Conservation (phyloP, 2,329 filamentous ascomycete genomes). For the Colletotrichum cordylinicola region DNA sequence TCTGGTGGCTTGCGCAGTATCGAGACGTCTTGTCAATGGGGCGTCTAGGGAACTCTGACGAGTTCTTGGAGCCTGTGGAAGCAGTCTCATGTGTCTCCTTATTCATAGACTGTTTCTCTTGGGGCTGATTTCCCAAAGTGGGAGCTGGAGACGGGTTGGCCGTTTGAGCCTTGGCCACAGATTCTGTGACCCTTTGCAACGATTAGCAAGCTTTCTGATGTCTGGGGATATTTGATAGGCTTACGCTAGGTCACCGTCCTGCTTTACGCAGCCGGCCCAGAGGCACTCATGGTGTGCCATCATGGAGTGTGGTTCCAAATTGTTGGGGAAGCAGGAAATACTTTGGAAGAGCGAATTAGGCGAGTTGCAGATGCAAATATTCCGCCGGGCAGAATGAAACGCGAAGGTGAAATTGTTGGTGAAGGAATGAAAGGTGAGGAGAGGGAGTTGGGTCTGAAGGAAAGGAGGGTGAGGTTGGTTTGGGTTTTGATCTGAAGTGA, state of each 20-base stretch:
- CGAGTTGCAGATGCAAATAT: not conserved
- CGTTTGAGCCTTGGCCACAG: not conserved
- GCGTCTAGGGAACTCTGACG: not conserved
- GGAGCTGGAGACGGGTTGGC: not conserved
- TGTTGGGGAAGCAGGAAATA: not conserved
- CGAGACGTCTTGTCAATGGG: not conserved
- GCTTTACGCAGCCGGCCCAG: not conserved
- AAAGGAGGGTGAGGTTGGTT: not conserved
- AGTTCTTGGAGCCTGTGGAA: not conserved
- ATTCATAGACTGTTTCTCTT: accelerated
- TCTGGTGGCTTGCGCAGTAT: not conserved
- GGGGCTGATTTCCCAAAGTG: not conserved
- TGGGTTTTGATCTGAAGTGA: not conserved
- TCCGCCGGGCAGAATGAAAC: not conserved
- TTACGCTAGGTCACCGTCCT: not conserved
- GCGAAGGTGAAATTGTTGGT: not conserved
- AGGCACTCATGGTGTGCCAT: not conserved
- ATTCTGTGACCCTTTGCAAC: not conserved
- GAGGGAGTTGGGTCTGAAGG: not conserved
- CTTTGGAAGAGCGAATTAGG: not conserved
- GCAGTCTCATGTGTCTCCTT: not conserved
- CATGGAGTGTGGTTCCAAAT: not conserved
- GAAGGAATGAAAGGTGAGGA: not conserved
- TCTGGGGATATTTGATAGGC: not conserved
- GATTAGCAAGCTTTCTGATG: not conserved